Percentiles rank a stretch among this genome's conserved stretches.
Conservation (phyloP, 805 yeast species). For the Candida sonorensis region DNA sequence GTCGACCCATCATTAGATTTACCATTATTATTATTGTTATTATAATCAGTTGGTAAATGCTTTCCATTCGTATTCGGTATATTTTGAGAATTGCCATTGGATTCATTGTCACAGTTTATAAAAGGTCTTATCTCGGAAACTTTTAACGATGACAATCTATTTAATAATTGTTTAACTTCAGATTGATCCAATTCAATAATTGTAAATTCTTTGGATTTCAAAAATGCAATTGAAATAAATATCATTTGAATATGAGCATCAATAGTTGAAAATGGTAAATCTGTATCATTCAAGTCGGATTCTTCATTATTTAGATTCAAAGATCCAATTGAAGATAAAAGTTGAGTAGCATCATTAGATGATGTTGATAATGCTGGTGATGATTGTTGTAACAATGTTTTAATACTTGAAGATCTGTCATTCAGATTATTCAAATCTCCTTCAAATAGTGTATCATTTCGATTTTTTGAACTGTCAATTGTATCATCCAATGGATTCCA, state of each 20-base stretch:
- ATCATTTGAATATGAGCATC: slow-evolving; percentile 74
- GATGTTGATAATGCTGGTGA: too few species aligned
- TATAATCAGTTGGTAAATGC: neutral
- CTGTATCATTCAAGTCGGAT: too few species aligned
- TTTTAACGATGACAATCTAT: slow-evolving; percentile 43
- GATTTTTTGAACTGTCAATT: too few species aligned
- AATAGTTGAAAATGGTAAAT: slow-evolving; percentile 49
- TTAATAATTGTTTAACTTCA: slow-evolving; percentile 75
- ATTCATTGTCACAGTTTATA: slow-evolving; percentile 14
- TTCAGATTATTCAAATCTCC: too few species aligned
- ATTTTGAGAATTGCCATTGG: too few species aligned
- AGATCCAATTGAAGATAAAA: too few species aligned
- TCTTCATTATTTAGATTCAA: slow-evolving; percentile 5
- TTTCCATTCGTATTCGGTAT: too few species aligned
- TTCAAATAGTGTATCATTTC: too few species aligned
- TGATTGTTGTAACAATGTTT: too few species aligned
- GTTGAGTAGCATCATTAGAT: too few species aligned
- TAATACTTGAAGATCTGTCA: slow-evolving; percentile 26
- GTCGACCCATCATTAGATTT: neutral
- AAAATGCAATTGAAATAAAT: slow-evolving; percentile 69
- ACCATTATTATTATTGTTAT: neutral
- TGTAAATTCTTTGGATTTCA: slow-evolving; percentile 72
- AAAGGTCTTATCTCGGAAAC: slow-evolving; percentile 23
- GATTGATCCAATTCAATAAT: slow-evolving; percentile 84
- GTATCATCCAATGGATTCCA: slow-evolving; percentile 42